Base-by-base conservation (phyloP, 441 rosid genomes). In the Melastoma candidum region DNA sequence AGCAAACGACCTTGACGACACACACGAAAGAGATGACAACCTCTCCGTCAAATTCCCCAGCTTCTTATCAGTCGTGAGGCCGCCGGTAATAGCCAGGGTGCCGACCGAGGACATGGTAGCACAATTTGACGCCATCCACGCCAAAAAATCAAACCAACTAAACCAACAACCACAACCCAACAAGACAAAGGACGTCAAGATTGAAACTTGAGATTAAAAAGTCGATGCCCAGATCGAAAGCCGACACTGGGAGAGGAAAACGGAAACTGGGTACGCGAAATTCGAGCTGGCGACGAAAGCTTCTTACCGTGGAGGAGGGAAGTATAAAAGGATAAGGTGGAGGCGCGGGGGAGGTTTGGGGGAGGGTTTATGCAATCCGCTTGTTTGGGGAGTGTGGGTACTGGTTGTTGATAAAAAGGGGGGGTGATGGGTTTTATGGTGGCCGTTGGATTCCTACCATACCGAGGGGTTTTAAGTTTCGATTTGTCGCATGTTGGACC, bases 101-200 rank as follows among this genome's bases (percentile, higher is more conserved):
- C 87, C 93, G 56, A 67, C 73, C 10, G 90, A 80, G 17, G 94
- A 79, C 80, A 74, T 79, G 51, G 87, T 71, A 29, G 77, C 68
- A 64, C 80, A 79, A 36, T 84, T 76, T 1, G 81, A 80, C 0
- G 97, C 85, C 97, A 90, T 90, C 57, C 65, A 14, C 52, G 27
- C 26, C 55, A 12, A 13, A 13, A 0, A 51, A 51, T 9, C 25
- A 41, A 13, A 44, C 55, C 12, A 13, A 32, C 55, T 8, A 13
- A 13, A 10, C 4, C 2, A 32, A 51, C 2, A 51, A 27, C 45
- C 44, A 17, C 55, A 51, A 3, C 12, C 2, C 2, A 32, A 12
- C 17, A 3, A 51, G 32, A 12, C 7, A 49, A 12, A 11, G 14
- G 36, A 26, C n/a, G 32, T 11, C 13, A 29, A 26, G 12, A 39